These are phyloP conservation scores for Rhizopogon vulgaris DNA, from an alignment of 768 basidiomycete species.

Conservation along the genomic window DNA sequence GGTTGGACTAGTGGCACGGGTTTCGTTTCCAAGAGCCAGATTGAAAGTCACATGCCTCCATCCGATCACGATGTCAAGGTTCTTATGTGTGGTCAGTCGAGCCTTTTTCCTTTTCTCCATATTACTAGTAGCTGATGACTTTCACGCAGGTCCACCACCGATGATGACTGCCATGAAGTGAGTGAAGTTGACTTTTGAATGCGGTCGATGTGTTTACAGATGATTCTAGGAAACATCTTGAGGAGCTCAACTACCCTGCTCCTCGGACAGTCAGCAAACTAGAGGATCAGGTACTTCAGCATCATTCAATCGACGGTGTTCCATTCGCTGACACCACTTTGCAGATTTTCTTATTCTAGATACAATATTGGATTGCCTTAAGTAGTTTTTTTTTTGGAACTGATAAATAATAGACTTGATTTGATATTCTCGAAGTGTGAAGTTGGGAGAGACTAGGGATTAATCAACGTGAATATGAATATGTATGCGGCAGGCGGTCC, in stretches of 20 bases:
- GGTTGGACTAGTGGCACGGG: slow-evolving; percentile 87
- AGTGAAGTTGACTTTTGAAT: slow-evolving; percentile 17
- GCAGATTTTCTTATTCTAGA: slow-evolving; percentile 38
- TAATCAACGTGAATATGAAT: too few relatives aligned
- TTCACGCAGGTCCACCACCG: slow-evolving; percentile 54
- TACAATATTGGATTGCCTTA: neutral
- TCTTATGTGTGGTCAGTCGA: slow-evolving; percentile 74
- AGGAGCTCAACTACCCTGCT: slow-evolving; percentile 79
- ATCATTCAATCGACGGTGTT: neutral
- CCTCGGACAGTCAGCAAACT: slow-evolving; percentile 92
- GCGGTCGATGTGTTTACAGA: slow-evolving; percentile 1
- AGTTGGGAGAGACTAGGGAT: too few relatives aligned
- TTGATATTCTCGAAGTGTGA: neutral
- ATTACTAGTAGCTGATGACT: neutral
- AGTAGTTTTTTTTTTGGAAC: too few relatives aligned
- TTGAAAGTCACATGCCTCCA: slow-evolving; percentile 73
- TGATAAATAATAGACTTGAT: neutral
- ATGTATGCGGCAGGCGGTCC: too few relatives aligned
- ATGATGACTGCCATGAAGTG: slow-evolving; percentile 80
- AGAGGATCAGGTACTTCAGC: slow-evolving; percentile 62
- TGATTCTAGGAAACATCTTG: slow-evolving; percentile 71
- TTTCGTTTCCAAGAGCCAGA: slow-evolving; percentile 91
- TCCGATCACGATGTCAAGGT: slow-evolving; percentile 67
- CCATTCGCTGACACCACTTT: slow-evolving; percentile 8
- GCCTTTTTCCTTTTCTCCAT: slow-evolving; percentile 5